Evolutionary conservation across 495 filamentous ascomycete species (phyloP), one percentile per base, ranked within the genome.

Genomic region (Choiromyces venosus): DNA sequence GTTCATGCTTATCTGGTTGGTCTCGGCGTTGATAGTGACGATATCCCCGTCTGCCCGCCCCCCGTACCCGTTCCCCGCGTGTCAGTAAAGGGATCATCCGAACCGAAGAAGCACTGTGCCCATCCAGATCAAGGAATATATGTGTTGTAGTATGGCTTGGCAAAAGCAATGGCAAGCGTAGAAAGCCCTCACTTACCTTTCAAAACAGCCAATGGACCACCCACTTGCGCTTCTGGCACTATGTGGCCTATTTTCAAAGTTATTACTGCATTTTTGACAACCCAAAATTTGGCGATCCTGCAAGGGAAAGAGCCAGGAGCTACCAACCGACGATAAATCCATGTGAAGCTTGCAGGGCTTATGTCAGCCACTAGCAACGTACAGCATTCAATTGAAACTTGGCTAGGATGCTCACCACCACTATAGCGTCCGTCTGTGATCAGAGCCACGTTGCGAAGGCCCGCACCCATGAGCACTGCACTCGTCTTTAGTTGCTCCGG

Each of bases 371-470:
- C 73, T 68, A 77, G 76, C 78, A 72, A 68, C 72, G 66, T 33
- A 61, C 52, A 68, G 44, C 67, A 65, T 71, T 21, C 68, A 67
- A 68, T 40, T 42, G 71, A 7, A 71, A 73, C 71, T 69, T 67
- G 38, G 67, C 38, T 29, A 64, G n/a, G 72, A 42, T 64, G 73
- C 79, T 69, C 76, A 77, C 80, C 80, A 10, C 95, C 95, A 35
- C 88, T 91, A 79, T 97, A 99, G 61, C 95, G 85, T 0, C 95
- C 95, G 82, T 99, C 95, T 0, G 95, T 99, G 37, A 98, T 92
- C 14, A 99, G 85, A 1, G 95, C 95, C 29, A 97, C 89, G 76
- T 97, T 97, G 73, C 83, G 91, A 66, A 99, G 84, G 35, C 90
- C 91, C 12, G 95, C 95, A 36, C 95, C 95, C 92, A 97, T 97